phyloP scores from a whole-genome alignment of 2,329 filamentous ascomycete genomes.

The Aspergillus piperis region DNA sequence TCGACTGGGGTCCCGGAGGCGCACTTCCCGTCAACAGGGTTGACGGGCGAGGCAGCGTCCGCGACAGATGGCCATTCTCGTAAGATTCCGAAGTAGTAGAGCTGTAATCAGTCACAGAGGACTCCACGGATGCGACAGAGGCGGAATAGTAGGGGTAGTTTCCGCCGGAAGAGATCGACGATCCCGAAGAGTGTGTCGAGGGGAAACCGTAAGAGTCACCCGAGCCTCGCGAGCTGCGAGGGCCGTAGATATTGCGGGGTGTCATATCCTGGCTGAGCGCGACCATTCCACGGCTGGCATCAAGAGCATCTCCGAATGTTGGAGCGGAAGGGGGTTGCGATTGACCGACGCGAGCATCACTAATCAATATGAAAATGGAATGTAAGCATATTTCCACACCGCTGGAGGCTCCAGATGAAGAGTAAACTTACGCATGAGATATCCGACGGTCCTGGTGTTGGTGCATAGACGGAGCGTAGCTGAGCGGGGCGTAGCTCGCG shows the following conservation, averaged over 20 bases:
- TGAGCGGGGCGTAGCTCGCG: slow-evolving; percentile 74
- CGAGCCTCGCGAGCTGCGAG: slow-evolving; percentile 67
- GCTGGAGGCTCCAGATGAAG: too few relatives aligned
- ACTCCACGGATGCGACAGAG: slow-evolving; percentile 68
- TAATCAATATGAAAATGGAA: slow-evolving; percentile 15
- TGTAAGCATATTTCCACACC: slow-evolving; percentile 19
- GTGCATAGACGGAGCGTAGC: slow-evolving; percentile 67
- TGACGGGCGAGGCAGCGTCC: slow-evolving; percentile 79
- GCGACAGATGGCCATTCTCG: slow-evolving; percentile 69
- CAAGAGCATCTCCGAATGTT: slow-evolving; percentile 84
- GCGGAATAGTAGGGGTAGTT: slow-evolving; percentile 85
- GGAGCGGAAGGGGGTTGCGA: slow-evolving; percentile 58
- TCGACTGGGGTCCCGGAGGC: slow-evolving; percentile 85
- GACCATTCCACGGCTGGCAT: slow-evolving; percentile 91
- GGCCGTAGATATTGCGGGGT: slow-evolving; percentile 83
- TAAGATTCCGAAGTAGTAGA: slow-evolving; percentile 82
- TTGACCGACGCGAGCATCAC: slow-evolving; percentile 38
- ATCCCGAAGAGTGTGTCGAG: slow-evolving; percentile 84
- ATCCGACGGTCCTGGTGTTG: slow-evolving; percentile 65
- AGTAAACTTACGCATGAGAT: slow-evolving; percentile 76
- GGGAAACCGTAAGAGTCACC: slow-evolving; percentile 91
- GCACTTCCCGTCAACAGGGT: slow-evolving; percentile 63
- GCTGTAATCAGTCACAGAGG: slow-evolving; percentile 88
- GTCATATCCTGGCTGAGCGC: slow-evolving; percentile 92
- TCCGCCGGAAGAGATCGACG: slow-evolving; percentile 81